phyloP scores from a whole-genome alignment of 352 stramenopile genomes.

The Globisporangium acanthophoron region DNA sequence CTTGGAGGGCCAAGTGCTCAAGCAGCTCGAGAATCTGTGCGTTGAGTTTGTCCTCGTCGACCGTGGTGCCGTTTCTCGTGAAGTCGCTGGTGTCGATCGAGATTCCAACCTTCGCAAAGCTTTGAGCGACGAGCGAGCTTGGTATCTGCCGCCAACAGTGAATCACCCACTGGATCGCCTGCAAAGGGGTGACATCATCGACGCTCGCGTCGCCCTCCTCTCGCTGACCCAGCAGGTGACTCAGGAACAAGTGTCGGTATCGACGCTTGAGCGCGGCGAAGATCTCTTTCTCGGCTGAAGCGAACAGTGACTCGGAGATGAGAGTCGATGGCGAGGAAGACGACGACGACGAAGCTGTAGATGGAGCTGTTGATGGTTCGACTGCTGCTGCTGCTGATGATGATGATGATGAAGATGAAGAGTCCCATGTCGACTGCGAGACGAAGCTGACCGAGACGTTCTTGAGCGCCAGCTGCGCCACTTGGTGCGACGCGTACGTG shows the following conservation, averaged over 20 bases:
- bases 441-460: constrained; percentile 62
- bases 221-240: constrained; percentile 34
- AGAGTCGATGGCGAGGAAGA: constrained; percentile 11
- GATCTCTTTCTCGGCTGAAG: constrained; percentile 35
- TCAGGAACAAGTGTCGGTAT: constrained; percentile 46
- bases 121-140: constrained; percentile 37
- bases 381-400: constrained; percentile 4
- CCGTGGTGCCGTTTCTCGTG: not conserved
- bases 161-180: constrained; percentile 58
- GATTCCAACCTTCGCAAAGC: constrained; percentile 38
- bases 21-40: constrained; percentile 47
- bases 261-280: constrained; percentile 45
- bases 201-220: constrained; percentile 30
- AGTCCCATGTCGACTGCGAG: constrained; percentile 1
- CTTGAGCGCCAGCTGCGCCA: constrained; percentile 52
- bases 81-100: not conserved
- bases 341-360: too few species aligned
- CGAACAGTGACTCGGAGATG: constrained; percentile 34
- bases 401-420: not conserved
- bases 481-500: constrained; percentile 44
- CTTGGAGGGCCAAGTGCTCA: constrained; percentile 43
- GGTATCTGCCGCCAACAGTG: constrained; percentile 51
- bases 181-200: constrained; percentile 36
- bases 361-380: too few species aligned
- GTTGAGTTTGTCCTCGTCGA: constrained; percentile 31